Base-by-base conservation (phyloP, 495 filamentous ascomycete genomes). In the Penicillium coffeae region DNA sequence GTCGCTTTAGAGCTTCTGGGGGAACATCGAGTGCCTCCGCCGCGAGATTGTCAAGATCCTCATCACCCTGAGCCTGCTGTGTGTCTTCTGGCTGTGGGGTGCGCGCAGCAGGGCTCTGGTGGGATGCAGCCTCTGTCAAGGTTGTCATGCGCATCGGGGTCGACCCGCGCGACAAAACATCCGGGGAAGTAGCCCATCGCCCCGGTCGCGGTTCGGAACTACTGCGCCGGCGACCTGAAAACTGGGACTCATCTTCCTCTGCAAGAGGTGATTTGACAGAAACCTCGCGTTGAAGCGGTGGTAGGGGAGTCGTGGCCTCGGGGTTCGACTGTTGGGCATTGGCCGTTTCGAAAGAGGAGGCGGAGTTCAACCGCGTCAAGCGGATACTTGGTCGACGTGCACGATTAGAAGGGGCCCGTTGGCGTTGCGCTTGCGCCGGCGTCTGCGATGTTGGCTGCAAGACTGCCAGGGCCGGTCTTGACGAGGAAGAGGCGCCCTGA, bases 181-280 rank as follows among this genome's bases (percentile, higher is more conserved):
- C 55, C 25, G 60, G 46, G 14, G 48, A 49, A 3, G 71, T 61
- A 1, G 63, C 57, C 7, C 60, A 75, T 27, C 66, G 60, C 19
- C 68, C 66, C 13, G 58, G 70, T 38, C 65, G 70, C 21, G 73
- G 73, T 39, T 74, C 73, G 12, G 73, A 76, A 39, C 38, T 73
- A 54, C 73, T 76, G 54, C 73, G 73, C 25, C 73, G 70, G 42
- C 73, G 68, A 21, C 58, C 60, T 13, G 48, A 58, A 21, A 65
- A 54, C 52, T 56, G 51, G 16, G 59, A 47, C 42, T 72, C 64
- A 40, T 67, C 64, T 38, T 71, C 66, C 30, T 64, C 60, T 18
- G 41, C 40, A 1, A 50, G 54, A 7, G 51, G 53, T 13, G 59
- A 61, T 22, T 36, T 47, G 13, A 59, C 40, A 7, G 54, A 42